Base-by-base conservation (phyloP, 768 basidiomycete species). In the Suillus cothurnatus region DNA sequence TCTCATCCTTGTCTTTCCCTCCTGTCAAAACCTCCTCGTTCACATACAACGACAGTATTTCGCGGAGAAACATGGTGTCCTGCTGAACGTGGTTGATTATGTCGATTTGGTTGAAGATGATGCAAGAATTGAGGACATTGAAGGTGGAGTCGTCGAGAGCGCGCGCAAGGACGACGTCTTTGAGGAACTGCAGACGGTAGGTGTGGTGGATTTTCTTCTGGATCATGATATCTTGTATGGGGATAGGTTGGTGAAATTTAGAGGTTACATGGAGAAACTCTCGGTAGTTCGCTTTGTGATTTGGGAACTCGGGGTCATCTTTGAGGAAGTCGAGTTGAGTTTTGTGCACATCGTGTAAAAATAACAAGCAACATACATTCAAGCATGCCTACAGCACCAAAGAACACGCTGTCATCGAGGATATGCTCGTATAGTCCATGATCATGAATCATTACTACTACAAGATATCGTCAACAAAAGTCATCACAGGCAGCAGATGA, bases 101-200 rank as follows among this genome's bases (percentile, higher is more conserved):
- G 78, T 99, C 97, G 71, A 97, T 95, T 76, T 99, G 97, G 79
- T 99, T 97, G 85, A 96, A 99, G 74, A 98, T 94, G 76, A 99
- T 95, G 78, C 93, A 93, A 2, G 94, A 95, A 78, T 95, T 98
- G 73, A 99, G 86, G 71, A 97, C 94, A 72, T 94, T 95, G 84
- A 98, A 97, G 0, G 96, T 98, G 2, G 93, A 91, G 76, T 99
- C 97, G 71, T 99, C 97, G 58, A 98, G 86, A 1, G 91, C 90
- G 21, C 97, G 90, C 0, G 95, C 94, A 58, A 99, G 91, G 49
- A 99, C 94, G 65, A 99, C 97, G 75, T 99, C 97, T 76, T 98
- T 99, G 72, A 99, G 90, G 78, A 95, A 99, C 73, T 95, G 94
- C 8, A 99, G 85, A 23, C 97, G 93, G 76, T 98, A 98, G 3